phyloP scores from a whole-genome alignment of 225 moss, liverwort and hornwort species.

The Rhytidiadelphus loreus region DNA sequence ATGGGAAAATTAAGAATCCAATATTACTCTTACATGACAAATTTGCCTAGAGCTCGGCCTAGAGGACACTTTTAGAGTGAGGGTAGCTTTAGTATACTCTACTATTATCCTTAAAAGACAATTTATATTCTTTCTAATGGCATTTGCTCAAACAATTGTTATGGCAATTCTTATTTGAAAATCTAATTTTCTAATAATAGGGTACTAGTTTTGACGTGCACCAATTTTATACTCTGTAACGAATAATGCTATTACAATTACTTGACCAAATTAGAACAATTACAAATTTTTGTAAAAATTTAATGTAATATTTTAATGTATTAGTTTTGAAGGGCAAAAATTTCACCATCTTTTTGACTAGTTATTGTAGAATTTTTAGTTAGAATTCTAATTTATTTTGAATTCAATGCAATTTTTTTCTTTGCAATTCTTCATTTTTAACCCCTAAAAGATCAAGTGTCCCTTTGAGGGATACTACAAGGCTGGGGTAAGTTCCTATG shows the following conservation, averaged over 20 bases:
- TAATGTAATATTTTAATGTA: no score
- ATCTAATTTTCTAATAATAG: background rate
- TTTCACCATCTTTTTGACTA: background rate
- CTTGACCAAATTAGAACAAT: background rate
- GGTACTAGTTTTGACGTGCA: background rate
- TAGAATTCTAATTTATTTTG: background rate
- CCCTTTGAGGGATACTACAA: accelerated
- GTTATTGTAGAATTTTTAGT: background rate
- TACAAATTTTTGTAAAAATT: background rate
- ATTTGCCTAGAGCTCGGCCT: background rate
- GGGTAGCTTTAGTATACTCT: accelerated
- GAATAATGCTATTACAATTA: background rate
- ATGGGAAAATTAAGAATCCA: background rate
- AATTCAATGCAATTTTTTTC: no score
- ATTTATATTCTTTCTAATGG: no score
- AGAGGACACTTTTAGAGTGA: accelerated
- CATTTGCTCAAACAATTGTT: background rate
- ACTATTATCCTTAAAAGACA: background rate
- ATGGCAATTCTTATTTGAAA: background rate
- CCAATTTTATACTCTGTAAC: background rate
- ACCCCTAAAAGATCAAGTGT: background rate
- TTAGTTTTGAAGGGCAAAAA: background rate
- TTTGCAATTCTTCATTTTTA: no score
- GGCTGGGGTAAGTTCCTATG: accelerated
- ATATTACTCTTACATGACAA: no score